Conservation (phyloP, 176 grass and related monocot species). For the Aegilops umbellulata region DNA sequence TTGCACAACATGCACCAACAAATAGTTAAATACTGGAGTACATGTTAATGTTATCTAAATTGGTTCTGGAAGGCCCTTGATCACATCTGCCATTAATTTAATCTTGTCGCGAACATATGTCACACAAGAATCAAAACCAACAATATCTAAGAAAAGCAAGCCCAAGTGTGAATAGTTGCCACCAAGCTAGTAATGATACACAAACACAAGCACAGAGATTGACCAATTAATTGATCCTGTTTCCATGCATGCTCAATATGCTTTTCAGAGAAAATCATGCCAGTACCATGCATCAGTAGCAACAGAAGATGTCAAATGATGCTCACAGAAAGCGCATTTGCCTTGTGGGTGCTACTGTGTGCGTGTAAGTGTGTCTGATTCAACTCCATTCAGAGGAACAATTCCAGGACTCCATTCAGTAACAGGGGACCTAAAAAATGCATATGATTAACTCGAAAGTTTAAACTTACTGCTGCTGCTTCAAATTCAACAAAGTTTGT, state of each 20-base stretch:
- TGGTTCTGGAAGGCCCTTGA: not conserved
- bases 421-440: not conserved
- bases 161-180: slow-evolving; percentile 3
- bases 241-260: slow-evolving; percentile 1
- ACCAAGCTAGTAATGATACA: no score
- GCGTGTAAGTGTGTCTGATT: not conserved
- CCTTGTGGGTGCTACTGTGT: not conserved
- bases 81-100: not conserved
- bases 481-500: slow-evolving; percentile 88
- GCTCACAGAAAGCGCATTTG: not conserved
- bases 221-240: not conserved
- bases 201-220: not conserved
- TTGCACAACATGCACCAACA: slow-evolving; percentile 10
- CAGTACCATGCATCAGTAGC: not conserved
- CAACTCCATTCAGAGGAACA: not conserved
- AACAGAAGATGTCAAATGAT: not conserved
- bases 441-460: slow-evolving; percentile 38
- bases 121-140: slow-evolving; percentile 1
- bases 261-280: slow-evolving; percentile 14
- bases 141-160: not conserved
- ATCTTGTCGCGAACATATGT: slow-evolving; percentile 8
- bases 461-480: slow-evolving; percentile 81
- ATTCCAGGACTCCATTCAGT: slow-evolving; percentile 10
- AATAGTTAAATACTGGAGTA: not conserved
- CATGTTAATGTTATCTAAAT: slow-evolving; percentile 15